phyloP scores from a whole-genome alignment of 805 yeast genomes.

The Alloascoidea hylecoeti region DNA sequence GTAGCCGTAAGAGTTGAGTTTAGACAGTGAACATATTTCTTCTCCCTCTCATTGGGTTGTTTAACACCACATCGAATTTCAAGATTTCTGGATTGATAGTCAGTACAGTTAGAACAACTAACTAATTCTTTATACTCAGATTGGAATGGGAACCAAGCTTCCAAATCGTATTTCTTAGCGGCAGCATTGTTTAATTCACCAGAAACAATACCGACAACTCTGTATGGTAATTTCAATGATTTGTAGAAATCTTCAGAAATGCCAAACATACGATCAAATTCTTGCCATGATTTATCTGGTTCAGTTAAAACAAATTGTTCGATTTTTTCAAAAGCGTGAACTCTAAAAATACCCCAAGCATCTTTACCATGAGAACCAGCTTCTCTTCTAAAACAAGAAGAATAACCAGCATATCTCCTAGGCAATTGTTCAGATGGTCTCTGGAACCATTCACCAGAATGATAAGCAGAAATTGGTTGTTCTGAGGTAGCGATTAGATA shows the following conservation, averaged over 20 bases:
- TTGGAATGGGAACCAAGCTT: constrained; percentile 99
- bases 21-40: constrained; percentile 96
- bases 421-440: constrained; percentile 95
- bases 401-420: constrained; percentile 92
- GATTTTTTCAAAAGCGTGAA: constrained; percentile 95
- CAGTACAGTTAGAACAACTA: constrained; percentile 98
- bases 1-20: constrained; percentile 97
- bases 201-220: constrained; percentile 95
- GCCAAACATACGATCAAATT: constrained; percentile 91
- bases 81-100: constrained; percentile 95
- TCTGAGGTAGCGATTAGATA: constrained; percentile 97
- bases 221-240: constrained; percentile 84
- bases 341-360: constrained; percentile 99
- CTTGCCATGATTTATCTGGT: constrained; percentile 97
- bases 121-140: constrained; percentile 96
- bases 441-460: constrained; percentile 97
- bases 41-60: constrained; percentile 86
- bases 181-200: constrained; percentile 99
- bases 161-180: constrained; percentile 96
- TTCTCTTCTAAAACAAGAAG: constrained; percentile 98
- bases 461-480: constrained; percentile 97
- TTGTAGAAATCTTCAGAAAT: constrained; percentile 87
- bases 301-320: constrained; percentile 94
- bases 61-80: constrained; percentile 98
- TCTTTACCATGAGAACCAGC: constrained; percentile 99